These are phyloP conservation scores for Tolypocladium inflatum DNA, from an alignment of 2,329 filamentous ascomycete genomes.

Conservation along the genomic window DNA sequence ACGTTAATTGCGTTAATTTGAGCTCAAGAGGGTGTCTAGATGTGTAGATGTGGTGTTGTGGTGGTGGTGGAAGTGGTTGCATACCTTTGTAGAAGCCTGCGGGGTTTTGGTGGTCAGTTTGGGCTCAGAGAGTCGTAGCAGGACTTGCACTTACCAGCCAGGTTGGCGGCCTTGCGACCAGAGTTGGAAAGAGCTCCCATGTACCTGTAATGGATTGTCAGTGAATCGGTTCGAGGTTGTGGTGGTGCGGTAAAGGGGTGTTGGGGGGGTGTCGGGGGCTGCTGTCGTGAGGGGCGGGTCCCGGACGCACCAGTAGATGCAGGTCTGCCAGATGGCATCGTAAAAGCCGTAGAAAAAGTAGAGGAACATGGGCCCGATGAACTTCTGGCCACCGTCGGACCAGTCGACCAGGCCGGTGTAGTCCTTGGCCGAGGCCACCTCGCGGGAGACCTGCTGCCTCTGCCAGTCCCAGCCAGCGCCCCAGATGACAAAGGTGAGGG, in stretches of 20 bases:
- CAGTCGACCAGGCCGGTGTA: slow-evolving; percentile 43
- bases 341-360: slow-evolving; percentile 89
- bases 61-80: background rate
- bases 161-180: slow-evolving; percentile 82
- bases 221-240: background rate
- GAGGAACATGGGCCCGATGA: slow-evolving; percentile 70
- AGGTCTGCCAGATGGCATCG: slow-evolving; percentile 85
- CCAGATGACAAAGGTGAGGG: slow-evolving; percentile 70
- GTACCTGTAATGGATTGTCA: slow-evolving; percentile 43
- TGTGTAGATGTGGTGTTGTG: background rate
- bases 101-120: background rate
- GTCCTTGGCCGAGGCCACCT: slow-evolving; percentile 10
- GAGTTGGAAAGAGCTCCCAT: slow-evolving; percentile 94
- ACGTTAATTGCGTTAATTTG: slow-evolving; percentile 25
- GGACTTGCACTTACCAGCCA: background rate
- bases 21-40: background rate
- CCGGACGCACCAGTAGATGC: slow-evolving; percentile 79
- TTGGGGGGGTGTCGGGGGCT: background rate
- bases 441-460: slow-evolving; percentile 38
- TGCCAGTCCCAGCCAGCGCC: slow-evolving; percentile 76
- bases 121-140: background rate
- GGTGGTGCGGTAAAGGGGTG: background rate
- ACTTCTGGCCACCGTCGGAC: slow-evolving; percentile 38
- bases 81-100: slow-evolving; percentile 1
- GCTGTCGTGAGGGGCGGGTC: slow-evolving; percentile 2